Base-by-base conservation (phyloP, 257 asterid genomes). In the Marsdenia floribunda region DNA sequence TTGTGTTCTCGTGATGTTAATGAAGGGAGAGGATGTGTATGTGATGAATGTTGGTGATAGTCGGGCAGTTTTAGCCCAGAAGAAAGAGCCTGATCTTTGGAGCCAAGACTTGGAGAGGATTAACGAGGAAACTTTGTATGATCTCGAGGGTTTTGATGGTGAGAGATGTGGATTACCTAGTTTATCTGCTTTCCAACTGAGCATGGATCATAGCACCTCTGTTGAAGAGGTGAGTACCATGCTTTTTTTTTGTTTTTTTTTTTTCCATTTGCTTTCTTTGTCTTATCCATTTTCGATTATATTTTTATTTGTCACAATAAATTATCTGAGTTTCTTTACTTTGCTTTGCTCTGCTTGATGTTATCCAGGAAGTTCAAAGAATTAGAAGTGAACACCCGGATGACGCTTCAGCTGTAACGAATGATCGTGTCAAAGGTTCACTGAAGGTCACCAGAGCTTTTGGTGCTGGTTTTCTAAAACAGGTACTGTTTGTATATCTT, bases 381-480 rank as follows among this genome's bases (percentile, higher is more conserved):
- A 89, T 94, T 68, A 83, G 72, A 80, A 81, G 79, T 10, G 99
- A 94, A 64, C 99, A 94, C 71, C 89, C 84, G 0, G 97, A 94
- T 71, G 99, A 94, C 87, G 83, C 89, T 76, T 90, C 75, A 26
- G 89, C 97, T 29, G 75, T 94, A 76, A 70, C 77, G 49, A 90
- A 94, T 72, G 97, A 88, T 72, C 97, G 99, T 0, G 99, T 94
- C 13, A 94, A 94, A 85, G 99, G 99, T 77, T 94, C 97, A 1
- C 77, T 94, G 80, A 94, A 90, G 85, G 97, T 94, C 29, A 94
- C 99, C 52, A 86, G 99, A n/a, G 99, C 99, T 74, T 92, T 94
- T 83, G 99, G 99, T 70, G 99, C 99, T 33, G 99, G 99, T 76
- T 94, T 92, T 83, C 97, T 94, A 67, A 94, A 94, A 76, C 99